Evolutionary conservation across 1,284 basidiomycete species (phyloP).

Genomic region (Omphalotus olearius): DNA sequence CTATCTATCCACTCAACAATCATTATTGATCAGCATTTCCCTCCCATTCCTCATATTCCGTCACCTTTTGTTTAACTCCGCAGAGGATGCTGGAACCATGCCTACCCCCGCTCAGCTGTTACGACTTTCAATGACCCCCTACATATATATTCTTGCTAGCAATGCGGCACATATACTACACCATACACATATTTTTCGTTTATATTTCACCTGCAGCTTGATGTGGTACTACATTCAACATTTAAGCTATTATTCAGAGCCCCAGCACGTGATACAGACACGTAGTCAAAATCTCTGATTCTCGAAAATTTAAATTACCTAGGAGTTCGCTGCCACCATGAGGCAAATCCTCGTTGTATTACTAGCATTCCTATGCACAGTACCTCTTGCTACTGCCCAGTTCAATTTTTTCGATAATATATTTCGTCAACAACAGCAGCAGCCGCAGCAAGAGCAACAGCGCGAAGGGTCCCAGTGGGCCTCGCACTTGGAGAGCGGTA

Average conservation of each 20-base stretch:
- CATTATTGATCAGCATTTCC: neutral
- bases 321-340: constrained; percentile 3
- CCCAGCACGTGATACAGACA: too few relatives aligned
- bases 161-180: neutral
- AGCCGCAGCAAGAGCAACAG: constrained; percentile 50
- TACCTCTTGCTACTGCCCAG: constrained; percentile 39
- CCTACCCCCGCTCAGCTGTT: too few relatives aligned
- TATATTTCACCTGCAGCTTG: neutral
- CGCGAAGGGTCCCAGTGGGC: constrained; percentile 57
- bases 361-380: constrained; percentile 23
- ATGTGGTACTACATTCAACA: neutral
- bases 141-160: too few relatives aligned
- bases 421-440: constrained; percentile 54
- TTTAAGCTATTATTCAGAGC: too few relatives aligned
- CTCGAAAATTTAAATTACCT: too few relatives aligned
- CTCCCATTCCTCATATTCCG: too few relatives aligned
- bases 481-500: constrained; percentile 47
- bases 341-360: constrained; percentile 12
- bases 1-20: neutral
- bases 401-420: constrained; percentile 65
- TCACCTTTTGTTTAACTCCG: too few relatives aligned
- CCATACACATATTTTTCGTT: neutral
- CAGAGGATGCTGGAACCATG: too few relatives aligned
- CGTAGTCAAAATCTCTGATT: too few relatives aligned
- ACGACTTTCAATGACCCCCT: too few relatives aligned